These are phyloP conservation scores for Pythium scleroteichum DNA, from an alignment of 352 stramenopile species.

Conservation along the genomic window DNA sequence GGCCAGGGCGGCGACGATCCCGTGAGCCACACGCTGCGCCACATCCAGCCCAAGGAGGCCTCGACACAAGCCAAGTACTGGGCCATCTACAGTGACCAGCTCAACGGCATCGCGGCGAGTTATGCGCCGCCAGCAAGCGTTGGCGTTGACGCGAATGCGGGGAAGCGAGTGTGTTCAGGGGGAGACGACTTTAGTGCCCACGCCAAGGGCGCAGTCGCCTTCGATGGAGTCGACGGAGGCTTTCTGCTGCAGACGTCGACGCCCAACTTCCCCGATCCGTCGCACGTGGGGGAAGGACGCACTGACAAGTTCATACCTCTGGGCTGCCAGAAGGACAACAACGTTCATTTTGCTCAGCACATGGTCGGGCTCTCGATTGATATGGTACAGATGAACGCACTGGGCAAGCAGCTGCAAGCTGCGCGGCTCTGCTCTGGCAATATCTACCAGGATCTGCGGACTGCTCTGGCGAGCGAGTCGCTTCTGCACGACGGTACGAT, in stretches of 20 bases:
- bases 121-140: background rate
- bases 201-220: constrained; percentile 68
- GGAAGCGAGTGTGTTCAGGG: constrained; percentile 42
- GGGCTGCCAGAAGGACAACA: constrained; percentile 76
- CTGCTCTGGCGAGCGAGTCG: constrained; percentile 37
- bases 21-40: constrained; percentile 69
- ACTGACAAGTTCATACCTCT: constrained; percentile 55
- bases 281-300: constrained; percentile 7
- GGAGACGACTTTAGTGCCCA: constrained; percentile 67
- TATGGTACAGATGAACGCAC: constrained; percentile 35
- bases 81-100: constrained; percentile 80
- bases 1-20: constrained; percentile 74
- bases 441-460: constrained; percentile 52
- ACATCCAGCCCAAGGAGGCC: constrained; percentile 26
- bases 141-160: background rate
- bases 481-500: constrained; percentile 42
- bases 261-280: constrained; percentile 74
- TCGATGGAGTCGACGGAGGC: constrained; percentile 43
- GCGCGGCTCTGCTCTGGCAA: constrained; percentile 74
- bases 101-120: constrained; percentile 61
- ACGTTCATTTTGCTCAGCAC: constrained; percentile 78
- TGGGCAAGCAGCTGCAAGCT: constrained; percentile 52
- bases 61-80: constrained; percentile 40
- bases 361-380: constrained; percentile 62
- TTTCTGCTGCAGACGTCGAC: constrained; percentile 81